These are phyloP conservation scores for Darksidea phi DNA, from an alignment of 495 filamentous ascomycete genomes.

Conservation along the genomic window DNA sequence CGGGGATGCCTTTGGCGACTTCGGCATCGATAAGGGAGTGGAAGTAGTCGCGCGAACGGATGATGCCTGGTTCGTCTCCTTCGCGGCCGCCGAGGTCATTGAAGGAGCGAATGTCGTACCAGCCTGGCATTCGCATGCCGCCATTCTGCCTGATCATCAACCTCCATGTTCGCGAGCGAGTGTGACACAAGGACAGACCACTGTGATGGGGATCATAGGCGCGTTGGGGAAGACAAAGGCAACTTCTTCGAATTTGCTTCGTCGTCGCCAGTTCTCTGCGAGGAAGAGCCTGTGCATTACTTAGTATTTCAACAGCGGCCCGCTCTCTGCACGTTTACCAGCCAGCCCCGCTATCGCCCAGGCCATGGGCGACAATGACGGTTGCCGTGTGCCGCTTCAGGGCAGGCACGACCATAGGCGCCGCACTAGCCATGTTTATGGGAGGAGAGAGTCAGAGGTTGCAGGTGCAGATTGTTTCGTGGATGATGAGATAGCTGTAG, in stretches of 20 bases:
- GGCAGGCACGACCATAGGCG: slow-evolving; percentile 79
- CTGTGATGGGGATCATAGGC: slow-evolving; percentile 82
- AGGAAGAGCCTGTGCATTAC: slow-evolving; percentile 58
- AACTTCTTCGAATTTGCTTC: slow-evolving; percentile 82
- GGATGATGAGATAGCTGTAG: not conserved
- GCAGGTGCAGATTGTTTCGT: not conserved
- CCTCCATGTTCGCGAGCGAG: too few species aligned
- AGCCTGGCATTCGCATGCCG: slow-evolving; percentile 83
- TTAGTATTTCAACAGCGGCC: not conserved
- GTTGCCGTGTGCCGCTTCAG: slow-evolving; percentile 88
- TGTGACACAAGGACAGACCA: slow-evolving; percentile 62
- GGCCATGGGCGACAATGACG: slow-evolving; percentile 88
- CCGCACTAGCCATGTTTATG: slow-evolving; percentile 51
- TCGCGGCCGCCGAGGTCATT: slow-evolving; percentile 34
- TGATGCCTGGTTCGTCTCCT: slow-evolving; percentile 77
- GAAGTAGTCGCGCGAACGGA: slow-evolving; percentile 70
- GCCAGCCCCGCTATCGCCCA: slow-evolving; percentile 69
- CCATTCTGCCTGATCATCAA: slow-evolving; percentile 56
- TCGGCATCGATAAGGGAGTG: slow-evolving; percentile 78
- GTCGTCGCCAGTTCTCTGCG: slow-evolving; percentile 85
- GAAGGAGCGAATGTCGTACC: slow-evolving; percentile 80
- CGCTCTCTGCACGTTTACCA: slow-evolving; percentile 33
- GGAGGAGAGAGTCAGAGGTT: not conserved
- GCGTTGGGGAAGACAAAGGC: slow-evolving; percentile 93
- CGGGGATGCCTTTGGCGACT: slow-evolving; percentile 76